Evolutionary conservation across 75 land plant species (phyloP), one percentile per base, ranked within the genome.

Genomic region (Larix kaempferi): DNA sequence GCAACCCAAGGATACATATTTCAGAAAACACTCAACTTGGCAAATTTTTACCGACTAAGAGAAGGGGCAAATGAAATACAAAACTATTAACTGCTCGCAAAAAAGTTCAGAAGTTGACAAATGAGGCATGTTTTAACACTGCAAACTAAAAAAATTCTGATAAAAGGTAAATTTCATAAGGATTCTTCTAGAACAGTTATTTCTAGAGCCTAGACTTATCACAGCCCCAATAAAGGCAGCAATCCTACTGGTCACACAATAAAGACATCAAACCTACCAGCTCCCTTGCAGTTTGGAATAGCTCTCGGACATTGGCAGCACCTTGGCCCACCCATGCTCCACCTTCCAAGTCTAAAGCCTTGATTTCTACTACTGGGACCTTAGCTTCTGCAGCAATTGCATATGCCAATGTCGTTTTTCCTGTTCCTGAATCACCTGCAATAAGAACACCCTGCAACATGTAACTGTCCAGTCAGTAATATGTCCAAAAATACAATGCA

Each of bases 301-400:
- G 83, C 78, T 96, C 99, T 61, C 99, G 83, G 56, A 96, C 92
- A 84, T 94, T 94, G 44, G 99, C 89, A 52, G 99, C 98, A 81
- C 94, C 91, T 79, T 96, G 95, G 22, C 99, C 99, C 73, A 96
- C 95, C 93, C 93, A 92, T 8, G 86, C 75, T 58, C 92, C 93
- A 75, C 91, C 93, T 80, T 92, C 88, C 77, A 96, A 78, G 78
- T 94, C 88, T 59, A 81, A 81, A 56, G 88, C 87, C 82, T 87
- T 81, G 37, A 96, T 80, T 76, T 90, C 89, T 55, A 96, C 93
- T 73, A 96, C 81, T 39, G 99, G 99, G 60, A 96, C 99, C 75
- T 75, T 90, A 11, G 99, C 98, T 85, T 96, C 99, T 78, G 99
- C 97, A 61, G 99, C 99, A 75, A 96, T 96, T 13, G 99, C 99